Evolutionary conservation across 129 eudicot genomes (phyloP), one percentile per base, ranked within the genome.

Genomic region (Erigeron canadensis): DNA sequence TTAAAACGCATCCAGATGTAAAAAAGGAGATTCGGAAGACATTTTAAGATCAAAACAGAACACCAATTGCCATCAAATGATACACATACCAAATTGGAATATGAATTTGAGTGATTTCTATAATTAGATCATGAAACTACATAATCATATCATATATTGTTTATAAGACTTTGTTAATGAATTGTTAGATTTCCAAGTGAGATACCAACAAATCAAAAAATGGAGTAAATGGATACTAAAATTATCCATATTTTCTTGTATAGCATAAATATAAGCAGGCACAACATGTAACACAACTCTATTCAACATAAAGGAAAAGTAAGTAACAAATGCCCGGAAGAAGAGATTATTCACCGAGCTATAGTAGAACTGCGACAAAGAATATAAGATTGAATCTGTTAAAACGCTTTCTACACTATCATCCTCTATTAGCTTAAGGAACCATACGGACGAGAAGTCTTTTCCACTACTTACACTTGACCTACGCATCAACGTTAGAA

Each of bases 401-500:
- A 70, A 70, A 44, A 70, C 38, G 47, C 41, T 77, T 63, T 70
- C 81, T 77, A 70, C 67, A 71, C 77, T 78, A 70, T 77, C 38
- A 17, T 54, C 58, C 22, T 63, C 65, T 70, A 8, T 66, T 23
- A 65, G n/a, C 73, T 70, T 62, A 54, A 66, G 46, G 43, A 56
- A 55, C 66, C 57, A 65, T 75, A 64, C 44, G 41, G 55, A 56
- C 23, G 48, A 8, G 5, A 70, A 70, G 76, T 63, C 51, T 51
- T 42, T 45, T 70, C 43, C 43, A 28, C 77, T 78, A 71, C 82
- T 78, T 78, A 78, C 82, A 78, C 37, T 64, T 63, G 13, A 9
- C 56, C 66, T 70, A 70, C 64, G 48, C 72, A 70, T 78, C 77
- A 78, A 78, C 77, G 68, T 78, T 71, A 78, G 77, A 71, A 78